These are phyloP conservation scores for Gaeumannomyces tritici DNA, from an alignment of 2,329 filamentous ascomycete genomes.

Conservation along the genomic window DNA sequence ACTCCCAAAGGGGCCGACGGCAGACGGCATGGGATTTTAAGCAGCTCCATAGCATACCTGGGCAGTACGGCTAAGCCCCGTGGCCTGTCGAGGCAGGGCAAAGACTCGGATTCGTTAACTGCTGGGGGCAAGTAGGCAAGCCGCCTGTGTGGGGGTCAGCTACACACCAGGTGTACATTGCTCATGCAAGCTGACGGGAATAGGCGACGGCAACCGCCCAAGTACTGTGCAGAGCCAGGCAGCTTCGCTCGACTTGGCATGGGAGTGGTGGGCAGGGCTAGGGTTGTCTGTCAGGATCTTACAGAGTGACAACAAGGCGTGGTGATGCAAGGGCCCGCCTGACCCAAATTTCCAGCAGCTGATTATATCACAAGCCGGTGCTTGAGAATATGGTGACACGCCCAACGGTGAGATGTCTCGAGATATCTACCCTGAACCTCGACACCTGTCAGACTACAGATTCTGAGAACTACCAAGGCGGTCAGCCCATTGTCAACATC, in stretches of 20 bases:
- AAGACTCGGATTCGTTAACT: not conserved
- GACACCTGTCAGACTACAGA: not conserved
- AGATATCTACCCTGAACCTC: not conserved
- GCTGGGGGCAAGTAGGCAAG: not conserved
- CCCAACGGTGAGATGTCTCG: not conserved
- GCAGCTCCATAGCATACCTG: not conserved
- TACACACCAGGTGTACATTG: not conserved
- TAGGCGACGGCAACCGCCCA: not conserved
- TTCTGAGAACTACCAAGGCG: not conserved
- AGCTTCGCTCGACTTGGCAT: too few species aligned
- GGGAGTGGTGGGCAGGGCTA: too few species aligned
- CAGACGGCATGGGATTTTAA: not conserved
- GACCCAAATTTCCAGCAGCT: not conserved
- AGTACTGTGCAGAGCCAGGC: too few species aligned
- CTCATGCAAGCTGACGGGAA: not conserved
- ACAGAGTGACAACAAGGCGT: not conserved
- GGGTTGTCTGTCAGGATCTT: not conserved
- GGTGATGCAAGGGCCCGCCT: not conserved
- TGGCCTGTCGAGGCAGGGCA: not conserved
- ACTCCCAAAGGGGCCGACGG: not conserved
- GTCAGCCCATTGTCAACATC: not conserved
- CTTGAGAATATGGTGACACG: not conserved
- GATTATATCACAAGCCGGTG: not conserved
- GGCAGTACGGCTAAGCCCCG: not conserved
- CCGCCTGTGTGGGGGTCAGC: not conserved